A percentile compares a stretch with the other conserved stretches of the same genome.
Evolutionary conservation across 441 rosid genomes (phyloP).

Genomic region (Breynia disticha): DNA sequence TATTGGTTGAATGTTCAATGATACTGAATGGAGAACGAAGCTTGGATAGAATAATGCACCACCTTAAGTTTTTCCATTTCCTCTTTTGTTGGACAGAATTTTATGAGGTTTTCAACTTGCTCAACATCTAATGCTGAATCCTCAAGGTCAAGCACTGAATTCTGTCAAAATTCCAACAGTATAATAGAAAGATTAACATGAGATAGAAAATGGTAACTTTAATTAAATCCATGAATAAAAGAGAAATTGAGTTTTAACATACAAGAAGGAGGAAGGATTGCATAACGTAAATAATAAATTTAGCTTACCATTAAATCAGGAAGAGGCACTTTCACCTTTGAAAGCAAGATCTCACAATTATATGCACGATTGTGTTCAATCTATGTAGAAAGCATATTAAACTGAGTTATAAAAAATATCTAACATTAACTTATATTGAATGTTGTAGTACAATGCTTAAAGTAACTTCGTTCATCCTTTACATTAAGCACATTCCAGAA

Average conservation of each 20-base stretch:
- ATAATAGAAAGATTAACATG: neutral
- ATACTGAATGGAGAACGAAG: neutral
- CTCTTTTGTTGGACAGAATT: constrained; percentile 87
- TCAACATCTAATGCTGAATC: constrained; percentile 74
- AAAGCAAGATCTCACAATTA: constrained; percentile 97
- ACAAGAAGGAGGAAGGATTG: neutral
- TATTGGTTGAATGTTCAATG: constrained; percentile 1
- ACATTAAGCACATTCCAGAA: neutral
- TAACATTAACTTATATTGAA: neutral
- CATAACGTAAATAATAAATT: constrained; percentile 9
- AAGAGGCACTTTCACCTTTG: constrained; percentile 86
- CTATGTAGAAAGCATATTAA: constrained; percentile 30
- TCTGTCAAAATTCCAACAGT: constrained; percentile 26
- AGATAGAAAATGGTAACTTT: neutral
- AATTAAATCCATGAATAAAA: no score
- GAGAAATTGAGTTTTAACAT: no score
- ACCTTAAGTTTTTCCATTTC: constrained; percentile 87
- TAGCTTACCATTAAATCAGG: constrained; percentile 70
- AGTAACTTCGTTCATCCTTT: neutral
- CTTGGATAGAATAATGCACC: neutral
- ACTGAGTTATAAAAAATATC: neutral
- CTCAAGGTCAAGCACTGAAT: constrained; percentile 66
- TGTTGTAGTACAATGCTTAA: neutral
- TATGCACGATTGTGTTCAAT: constrained; percentile 92
- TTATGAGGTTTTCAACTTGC: constrained; percentile 86